These are phyloP conservation scores for Linum usitatissimum DNA, from an alignment of 345 rosid genomes.

Conservation along the genomic window DNA sequence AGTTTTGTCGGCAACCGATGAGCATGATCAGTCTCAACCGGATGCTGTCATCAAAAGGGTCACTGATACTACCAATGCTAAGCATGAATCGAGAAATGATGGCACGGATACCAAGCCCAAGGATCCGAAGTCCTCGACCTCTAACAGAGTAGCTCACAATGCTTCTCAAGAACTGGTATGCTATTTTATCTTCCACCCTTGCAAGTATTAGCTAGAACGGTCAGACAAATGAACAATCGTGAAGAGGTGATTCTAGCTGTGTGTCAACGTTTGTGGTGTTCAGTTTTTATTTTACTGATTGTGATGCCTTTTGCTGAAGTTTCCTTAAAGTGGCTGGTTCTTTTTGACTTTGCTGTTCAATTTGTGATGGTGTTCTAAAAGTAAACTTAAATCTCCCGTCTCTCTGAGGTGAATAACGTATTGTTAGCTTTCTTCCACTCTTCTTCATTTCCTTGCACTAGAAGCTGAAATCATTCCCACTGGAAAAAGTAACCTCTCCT, in stretches of 20 bases:
- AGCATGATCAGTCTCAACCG: constrained; percentile 31
- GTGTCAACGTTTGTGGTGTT: constrained; percentile 6
- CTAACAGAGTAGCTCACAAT: neutral
- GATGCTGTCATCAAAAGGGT: constrained; percentile 45
- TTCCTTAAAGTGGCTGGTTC: neutral
- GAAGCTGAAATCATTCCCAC: neutral
- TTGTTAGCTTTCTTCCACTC: constrained; percentile 1
- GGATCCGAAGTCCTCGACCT: neutral
- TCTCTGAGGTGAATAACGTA: neutral
- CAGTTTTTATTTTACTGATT: neutral
- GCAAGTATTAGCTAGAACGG: neutral
- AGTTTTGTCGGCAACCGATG: constrained; percentile 52
- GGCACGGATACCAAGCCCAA: neutral
- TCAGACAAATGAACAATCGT: neutral
- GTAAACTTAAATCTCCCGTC: neutral
- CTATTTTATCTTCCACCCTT: neutral
- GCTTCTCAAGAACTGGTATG: constrained; percentile 11
- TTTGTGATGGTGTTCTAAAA: neutral
- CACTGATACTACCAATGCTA: constrained; percentile 20
- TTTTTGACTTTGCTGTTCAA: constrained; percentile 6
- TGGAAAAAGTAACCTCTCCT: neutral
- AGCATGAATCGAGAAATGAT: constrained; percentile 5
- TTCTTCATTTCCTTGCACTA: constrained; percentile 4
- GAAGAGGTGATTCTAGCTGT: constrained; percentile 10
- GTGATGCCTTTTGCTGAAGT: constrained; percentile 3